phyloP scores from a whole-genome alignment of 2,329 filamentous ascomycete species.

The Clarireedia paspali region DNA sequence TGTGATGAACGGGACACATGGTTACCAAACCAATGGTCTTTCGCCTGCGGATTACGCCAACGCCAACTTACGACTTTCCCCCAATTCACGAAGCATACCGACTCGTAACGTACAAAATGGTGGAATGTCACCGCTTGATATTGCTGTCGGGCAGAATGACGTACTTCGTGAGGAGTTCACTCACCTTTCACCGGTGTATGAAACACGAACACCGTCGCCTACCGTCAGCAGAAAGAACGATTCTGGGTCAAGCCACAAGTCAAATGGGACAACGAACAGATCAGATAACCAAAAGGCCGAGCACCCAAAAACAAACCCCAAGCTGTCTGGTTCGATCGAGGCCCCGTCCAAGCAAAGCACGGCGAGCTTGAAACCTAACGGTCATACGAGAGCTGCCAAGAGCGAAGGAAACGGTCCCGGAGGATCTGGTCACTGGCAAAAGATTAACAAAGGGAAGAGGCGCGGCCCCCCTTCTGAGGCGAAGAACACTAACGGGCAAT shows the following conservation, averaged over 20 bases:
- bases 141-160: slow-evolving; percentile 21
- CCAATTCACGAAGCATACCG: slow-evolving; percentile 20
- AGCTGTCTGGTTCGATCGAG: slow-evolving; percentile 23
- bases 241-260: slow-evolving; percentile 16
- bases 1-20: slow-evolving; percentile 7
- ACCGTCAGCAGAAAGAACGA: slow-evolving; percentile 50
- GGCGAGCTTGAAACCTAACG: slow-evolving; percentile 36
- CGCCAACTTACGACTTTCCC: slow-evolving; percentile 21
- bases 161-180: slow-evolving; percentile 22
- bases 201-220: slow-evolving; percentile 64
- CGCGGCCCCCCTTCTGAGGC: slow-evolving; percentile 36
- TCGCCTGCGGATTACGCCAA: slow-evolving; percentile 15
- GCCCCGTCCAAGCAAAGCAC: slow-evolving; percentile 27
- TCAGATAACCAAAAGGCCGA: slow-evolving; percentile 15
- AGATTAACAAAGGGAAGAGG: slow-evolving; percentile 44
- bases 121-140: slow-evolving; percentile 27
- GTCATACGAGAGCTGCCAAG: slow-evolving; percentile 46
- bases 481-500: slow-evolving; percentile 38
- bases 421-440: slow-evolving; percentile 45
- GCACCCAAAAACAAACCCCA: slow-evolving; percentile 10
- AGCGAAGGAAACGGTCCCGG: slow-evolving; percentile 40
- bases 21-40: slow-evolving; percentile 17
- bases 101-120: slow-evolving; percentile 23
- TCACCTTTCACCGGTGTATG: slow-evolving; percentile 66
- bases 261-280: slow-evolving; percentile 10